These are phyloP conservation scores for Leccinum pachyderme DNA, from an alignment of 1,284 basidiomycete genomes.

Conservation along the genomic window DNA sequence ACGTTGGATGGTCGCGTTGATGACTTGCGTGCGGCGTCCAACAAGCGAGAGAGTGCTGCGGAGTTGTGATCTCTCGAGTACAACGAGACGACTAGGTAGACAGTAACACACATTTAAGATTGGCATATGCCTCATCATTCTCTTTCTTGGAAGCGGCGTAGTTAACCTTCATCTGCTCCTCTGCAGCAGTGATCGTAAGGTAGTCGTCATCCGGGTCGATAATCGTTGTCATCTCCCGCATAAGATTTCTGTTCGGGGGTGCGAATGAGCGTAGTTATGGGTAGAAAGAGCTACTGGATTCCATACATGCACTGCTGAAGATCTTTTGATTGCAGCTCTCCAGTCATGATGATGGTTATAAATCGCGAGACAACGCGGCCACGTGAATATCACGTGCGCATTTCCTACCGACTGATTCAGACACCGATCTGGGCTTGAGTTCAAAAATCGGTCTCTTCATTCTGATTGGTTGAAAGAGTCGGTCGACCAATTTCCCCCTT, in stretches of 20 bases:
- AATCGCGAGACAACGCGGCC: not conserved
- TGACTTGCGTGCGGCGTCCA: constrained; percentile 69
- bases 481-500: not conserved
- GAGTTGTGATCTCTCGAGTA: not conserved
- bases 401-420: not conserved
- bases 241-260: constrained; percentile 49
- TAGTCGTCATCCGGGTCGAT: constrained; percentile 76
- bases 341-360: constrained; percentile 18
- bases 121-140: constrained; percentile 58
- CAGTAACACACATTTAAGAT: constrained; percentile 50
- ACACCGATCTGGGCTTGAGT: too few species aligned
- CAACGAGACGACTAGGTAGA: not conserved
- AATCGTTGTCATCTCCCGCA: constrained; percentile 63
- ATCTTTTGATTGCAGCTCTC: constrained; percentile 33
- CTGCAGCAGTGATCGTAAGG: constrained; percentile 65
- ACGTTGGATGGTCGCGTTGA: constrained; percentile 66
- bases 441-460: too few species aligned
- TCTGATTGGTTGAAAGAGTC: too few species aligned
- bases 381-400: constrained; percentile 25
- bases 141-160: constrained; percentile 59
- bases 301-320: constrained; percentile 37
- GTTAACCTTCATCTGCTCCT: constrained; percentile 59
- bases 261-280: not conserved
- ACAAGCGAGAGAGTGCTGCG: constrained; percentile 58
- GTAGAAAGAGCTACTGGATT: not conserved